Evolutionary conservation across 139 green algal species (phyloP), one percentile per base, ranked within the genome.

Genomic region (Pycnococcus provasolii): DNA sequence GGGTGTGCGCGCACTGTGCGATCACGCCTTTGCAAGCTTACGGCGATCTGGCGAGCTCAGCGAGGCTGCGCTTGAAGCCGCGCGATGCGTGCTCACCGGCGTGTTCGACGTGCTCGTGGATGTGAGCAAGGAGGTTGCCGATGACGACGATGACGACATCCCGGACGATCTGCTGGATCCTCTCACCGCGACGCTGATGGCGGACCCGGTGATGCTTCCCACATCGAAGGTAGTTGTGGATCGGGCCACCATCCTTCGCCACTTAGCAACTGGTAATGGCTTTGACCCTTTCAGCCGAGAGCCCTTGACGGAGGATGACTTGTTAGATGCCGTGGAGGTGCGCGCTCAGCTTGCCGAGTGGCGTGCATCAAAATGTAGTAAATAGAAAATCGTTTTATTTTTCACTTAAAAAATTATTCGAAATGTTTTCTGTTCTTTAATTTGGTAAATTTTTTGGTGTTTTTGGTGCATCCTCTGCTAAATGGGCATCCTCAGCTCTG

Each of bases 281-380:
- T 88, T 84, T 0, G 87, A 94, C 72, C 87, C 87, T 41, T 94
- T 92, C 76, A 86, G 67, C 50, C 77, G 83, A 9, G 74, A 71
- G 53, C 72, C 76, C 1, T 75, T 89, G 1, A 78, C 62, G 15
- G 44, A 77, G 58, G 68, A 79, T 15, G 79, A 80, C 57, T 37
- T 90, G 15, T 50, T 65, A 53, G 62, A 79, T 1, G 73, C 84
- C 57, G 15, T 47, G 11, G 73, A 75, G 6, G 61, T 91, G 37
- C 54, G 61, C 15, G 53, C 9, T 8, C 62, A 61, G n/a, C 79
- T 88, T n/a, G 7, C 63, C 39, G 60, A 75, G 42, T 88, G 79
- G 80, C 47, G 68, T 63, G 13, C 42, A 58, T 39, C 46, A 43
- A 26, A 44, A 42, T 13, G 45, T 40, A 40, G 9, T 48, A 50